phyloP scores from a whole-genome alignment of 208 protist species.

The Phytomonas francai region DNA sequence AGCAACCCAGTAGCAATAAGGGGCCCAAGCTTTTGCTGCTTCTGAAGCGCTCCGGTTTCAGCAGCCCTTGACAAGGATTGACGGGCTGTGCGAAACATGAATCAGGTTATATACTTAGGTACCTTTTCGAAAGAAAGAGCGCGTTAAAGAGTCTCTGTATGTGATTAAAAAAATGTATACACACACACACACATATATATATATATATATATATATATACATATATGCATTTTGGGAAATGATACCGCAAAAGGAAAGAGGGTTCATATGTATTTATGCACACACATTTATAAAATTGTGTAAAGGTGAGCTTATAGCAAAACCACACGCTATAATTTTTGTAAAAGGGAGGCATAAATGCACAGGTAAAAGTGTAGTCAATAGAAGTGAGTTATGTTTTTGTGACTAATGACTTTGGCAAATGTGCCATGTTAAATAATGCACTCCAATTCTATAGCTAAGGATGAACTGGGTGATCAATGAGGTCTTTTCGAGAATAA shows the following conservation, averaged over 20 bases:
- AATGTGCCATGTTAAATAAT: constrained; percentile 1
- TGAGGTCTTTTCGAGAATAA: not conserved
- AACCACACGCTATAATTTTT: not conserved
- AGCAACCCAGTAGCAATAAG: constrained; percentile 40
- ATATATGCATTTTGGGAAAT: constrained; percentile 3
- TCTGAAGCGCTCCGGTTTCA: no score
- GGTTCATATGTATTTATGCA: constrained; percentile 2
- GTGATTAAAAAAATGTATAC: no score
- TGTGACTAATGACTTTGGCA: not conserved
- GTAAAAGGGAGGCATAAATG: not conserved
- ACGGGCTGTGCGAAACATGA: no score
- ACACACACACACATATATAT: no score
- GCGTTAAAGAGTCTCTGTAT: no score
- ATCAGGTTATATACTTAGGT: no score
- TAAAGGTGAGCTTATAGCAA: not conserved
- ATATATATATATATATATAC: not conserved
- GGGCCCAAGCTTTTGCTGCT: constrained; percentile 23
- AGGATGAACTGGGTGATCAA: not conserved
- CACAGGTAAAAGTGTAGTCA: not conserved
- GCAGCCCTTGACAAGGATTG: no score
- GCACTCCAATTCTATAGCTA: not conserved
- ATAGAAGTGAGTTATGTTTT: constrained; percentile 3
- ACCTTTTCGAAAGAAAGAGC: no score
- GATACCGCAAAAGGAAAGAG: constrained; percentile 8
- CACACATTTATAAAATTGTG: constrained; percentile 1